Evolutionary conservation across 495 filamentous ascomycete genomes (phyloP).

Genomic region (Thermothielavioides terrestris): DNA sequence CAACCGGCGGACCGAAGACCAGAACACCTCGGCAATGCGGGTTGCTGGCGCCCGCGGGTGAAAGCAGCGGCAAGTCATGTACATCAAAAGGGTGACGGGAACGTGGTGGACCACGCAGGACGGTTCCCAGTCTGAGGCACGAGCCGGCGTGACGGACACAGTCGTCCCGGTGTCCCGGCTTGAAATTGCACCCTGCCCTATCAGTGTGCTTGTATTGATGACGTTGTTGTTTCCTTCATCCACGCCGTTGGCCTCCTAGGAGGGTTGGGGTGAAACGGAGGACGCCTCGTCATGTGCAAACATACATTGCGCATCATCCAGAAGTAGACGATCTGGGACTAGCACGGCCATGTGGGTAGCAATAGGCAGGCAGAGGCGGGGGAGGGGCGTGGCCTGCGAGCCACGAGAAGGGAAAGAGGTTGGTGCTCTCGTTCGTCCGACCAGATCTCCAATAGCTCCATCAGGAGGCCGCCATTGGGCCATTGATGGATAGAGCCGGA

Average conservation of each 20-base stretch:
- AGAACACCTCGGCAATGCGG: slow-evolving; percentile 1
- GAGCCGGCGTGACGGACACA: slow-evolving; percentile 11
- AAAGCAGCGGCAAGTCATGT: slow-evolving; percentile 18
- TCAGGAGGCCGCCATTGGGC: slow-evolving; percentile 12
- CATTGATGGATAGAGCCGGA: slow-evolving; percentile 17
- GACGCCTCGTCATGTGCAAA: not conserved
- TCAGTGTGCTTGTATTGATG: not conserved
- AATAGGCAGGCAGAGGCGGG: slow-evolving; percentile 11
- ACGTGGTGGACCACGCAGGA: slow-evolving; percentile 9
- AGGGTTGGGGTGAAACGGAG: not conserved
- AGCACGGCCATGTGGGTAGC: slow-evolving; percentile 2
- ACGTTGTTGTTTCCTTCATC: not conserved
- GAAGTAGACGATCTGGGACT: not conserved
- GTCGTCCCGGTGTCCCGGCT: slow-evolving; percentile 7
- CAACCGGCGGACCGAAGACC: not conserved
- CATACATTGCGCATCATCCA: not conserved
- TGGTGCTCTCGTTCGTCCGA: slow-evolving; percentile 12
- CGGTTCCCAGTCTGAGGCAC: slow-evolving; percentile 8
- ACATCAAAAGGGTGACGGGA: slow-evolving; percentile 17
- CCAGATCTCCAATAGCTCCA: slow-evolving; percentile 8
- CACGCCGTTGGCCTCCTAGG: not conserved
- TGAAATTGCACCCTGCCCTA: not conserved
- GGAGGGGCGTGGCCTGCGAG: slow-evolving; percentile 25
- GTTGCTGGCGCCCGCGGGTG: slow-evolving; percentile 11
- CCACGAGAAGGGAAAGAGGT: slow-evolving; percentile 22